Evolutionary conservation across 2,329 filamentous ascomycete genomes (phyloP), one percentile per base, ranked within the genome.

Genomic region (Trichoderma harzianum): DNA sequence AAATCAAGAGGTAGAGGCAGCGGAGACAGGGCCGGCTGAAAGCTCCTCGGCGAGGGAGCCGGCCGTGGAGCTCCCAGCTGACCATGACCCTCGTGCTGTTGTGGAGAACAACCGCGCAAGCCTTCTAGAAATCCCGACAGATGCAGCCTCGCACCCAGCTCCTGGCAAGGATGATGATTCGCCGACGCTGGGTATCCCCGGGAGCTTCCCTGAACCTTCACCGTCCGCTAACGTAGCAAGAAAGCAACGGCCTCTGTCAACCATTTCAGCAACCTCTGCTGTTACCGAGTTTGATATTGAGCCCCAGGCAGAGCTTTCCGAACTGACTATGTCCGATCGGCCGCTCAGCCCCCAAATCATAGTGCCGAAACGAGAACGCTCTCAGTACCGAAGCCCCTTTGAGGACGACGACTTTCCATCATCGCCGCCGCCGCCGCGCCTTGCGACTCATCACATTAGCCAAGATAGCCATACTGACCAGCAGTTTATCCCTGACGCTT

Each of bases 211-310:
- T 68, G 79, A 80, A 32, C 81, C 82, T 60, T 77, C 79, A 2
- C 74, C 79, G 11, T 81, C 82, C 24, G 77, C 80, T 14, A 85
- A 89, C 34, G 66, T 26, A 51, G 18, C 66, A 51, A 69, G 43
- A 69, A 39, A n/a, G 51, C 83, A 87, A 57, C 81, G 83, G 36
- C 89, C 89, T 2, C 80, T 80, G 36, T 91, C 91, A 18, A 87
- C 90, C 3, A 78, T 89, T 16, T 92, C 91, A 7, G 82, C 82
- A 61, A 82, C 82, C 7, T 91, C 90, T n/a, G 86, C 86, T 55
- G 86, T 86, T 8, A 93, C 91, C 0, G 90, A 93, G 76, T 92
- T 94, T 75, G 92, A 94, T 75, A 86, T 85, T n/a, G 92, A 94
- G 75, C 86, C 90, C 26, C 92, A 94, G 78, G 88, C 86, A 1